Base-by-base conservation (phyloP, 202 grass and related monocot genomes). In the Sporobolus alterniflorus region DNA sequence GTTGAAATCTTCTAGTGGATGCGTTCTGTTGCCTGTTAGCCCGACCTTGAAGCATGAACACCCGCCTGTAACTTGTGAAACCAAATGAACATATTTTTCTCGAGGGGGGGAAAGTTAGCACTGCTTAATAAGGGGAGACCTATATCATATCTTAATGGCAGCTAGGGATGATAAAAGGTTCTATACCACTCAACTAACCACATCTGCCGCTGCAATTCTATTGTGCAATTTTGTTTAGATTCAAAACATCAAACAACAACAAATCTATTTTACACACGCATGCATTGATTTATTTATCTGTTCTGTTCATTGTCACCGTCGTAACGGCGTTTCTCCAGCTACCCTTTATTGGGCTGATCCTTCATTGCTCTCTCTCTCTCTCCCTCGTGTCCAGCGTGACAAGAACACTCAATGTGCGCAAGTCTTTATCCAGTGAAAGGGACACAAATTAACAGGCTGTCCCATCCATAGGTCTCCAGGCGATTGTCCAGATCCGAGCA, bases 271-370 rank as follows among this genome's bases (percentile, higher is more conserved):
- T 55, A 11, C 0, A 55, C 24, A n/a, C 9, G n/a, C n/a, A n/a
- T n/a, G n/a, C n/a, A n/a, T n/a, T n/a, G n/a, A 3, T 8, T 21
- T 55, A n/a, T n/a, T 9, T 49, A 73, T 68, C 28, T 22, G 29
- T 70, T 36, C 83, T 78, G 32, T 11, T 30, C 24, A 33, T 13
- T 82, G 87, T 90, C 88, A 6, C 50, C 8, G 11, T 79, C 79
- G 55, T 90, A 74, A 61, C 57, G 83, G 67, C 57, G 56, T 34
- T 86, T 90, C 51, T 69, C 88, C 74, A 79, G 63, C 74, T 89
- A 25, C 34, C 12, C 75, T 26, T 72, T 36, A 15, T 49, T 50
- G 60, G 64, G 47, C 49, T 64, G n/a, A 59, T 9, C 57, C n/a
- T 89, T 78, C 48, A 65, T 85, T 66, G 44, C 75, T 39, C 7